Evolutionary conservation across 768 basidiomycete species (phyloP).

Genomic region (Thelephora aurantiotincta): DNA sequence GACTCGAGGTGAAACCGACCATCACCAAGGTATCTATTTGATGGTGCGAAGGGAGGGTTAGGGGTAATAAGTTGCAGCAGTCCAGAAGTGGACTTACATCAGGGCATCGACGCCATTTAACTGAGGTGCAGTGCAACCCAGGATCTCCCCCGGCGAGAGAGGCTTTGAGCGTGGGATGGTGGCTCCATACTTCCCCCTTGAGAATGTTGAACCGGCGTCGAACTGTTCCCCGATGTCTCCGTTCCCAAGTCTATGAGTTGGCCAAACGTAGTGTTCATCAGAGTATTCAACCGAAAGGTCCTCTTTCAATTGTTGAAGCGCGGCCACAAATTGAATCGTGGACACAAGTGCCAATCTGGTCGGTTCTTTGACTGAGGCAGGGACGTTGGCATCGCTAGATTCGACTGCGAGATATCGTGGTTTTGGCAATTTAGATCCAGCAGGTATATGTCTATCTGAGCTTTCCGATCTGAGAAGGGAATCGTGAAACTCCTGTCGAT

Average conservation of each 20-base stretch:
- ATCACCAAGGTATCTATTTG: slow-evolving; percentile 84
- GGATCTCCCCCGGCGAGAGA: slow-evolving; percentile 88
- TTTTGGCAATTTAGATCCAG: slow-evolving; percentile 25
- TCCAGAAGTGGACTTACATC: slow-evolving; percentile 40
- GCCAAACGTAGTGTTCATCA: slow-evolving; percentile 2
- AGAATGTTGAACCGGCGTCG: slow-evolving; percentile 16
- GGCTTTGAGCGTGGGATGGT: slow-evolving; percentile 81
- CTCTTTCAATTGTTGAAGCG: slow-evolving; percentile 76
- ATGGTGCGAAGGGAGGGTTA: slow-evolving; percentile 5
- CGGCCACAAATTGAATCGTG: slow-evolving; percentile 95
- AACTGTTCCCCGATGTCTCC: not conserved
- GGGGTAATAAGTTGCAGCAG: not conserved
- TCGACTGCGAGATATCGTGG: slow-evolving; percentile 47
- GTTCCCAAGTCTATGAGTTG: not conserved
- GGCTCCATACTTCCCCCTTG: slow-evolving; percentile 57
- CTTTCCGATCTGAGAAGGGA: slow-evolving; percentile 43
- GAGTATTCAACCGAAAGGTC: slow-evolving; percentile 40
- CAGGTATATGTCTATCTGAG: slow-evolving; percentile 30
- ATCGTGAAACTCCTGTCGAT: slow-evolving; percentile 50
- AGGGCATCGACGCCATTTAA: slow-evolving; percentile 74
- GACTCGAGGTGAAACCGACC: slow-evolving; percentile 97
- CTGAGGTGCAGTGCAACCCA: slow-evolving; percentile 91
- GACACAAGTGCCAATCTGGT: slow-evolving; percentile 88
- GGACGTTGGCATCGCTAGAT: slow-evolving; percentile 13
- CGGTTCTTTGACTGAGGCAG: slow-evolving; percentile 8